phyloP scores from a whole-genome alignment of 768 basidiomycete species.

The Suillus lakei region DNA sequence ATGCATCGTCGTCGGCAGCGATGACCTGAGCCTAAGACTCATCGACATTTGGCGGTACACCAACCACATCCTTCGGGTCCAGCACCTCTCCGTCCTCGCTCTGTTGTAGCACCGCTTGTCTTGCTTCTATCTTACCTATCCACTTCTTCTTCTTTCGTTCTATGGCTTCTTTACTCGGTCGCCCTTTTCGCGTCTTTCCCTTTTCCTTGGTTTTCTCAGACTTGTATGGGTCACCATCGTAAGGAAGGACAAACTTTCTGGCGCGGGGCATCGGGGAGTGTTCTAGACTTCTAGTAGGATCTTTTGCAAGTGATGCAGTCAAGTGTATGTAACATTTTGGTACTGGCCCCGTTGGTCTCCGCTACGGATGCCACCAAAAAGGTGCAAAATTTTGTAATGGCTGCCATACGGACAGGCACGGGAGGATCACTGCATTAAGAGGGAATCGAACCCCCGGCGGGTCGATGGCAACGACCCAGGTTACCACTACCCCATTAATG shows the following conservation, averaged over 20 bases:
- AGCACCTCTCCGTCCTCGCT: background rate
- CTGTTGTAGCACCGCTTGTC: background rate
- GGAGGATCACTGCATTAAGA: conserved; percentile 76
- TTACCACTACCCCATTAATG: conserved; percentile 71
- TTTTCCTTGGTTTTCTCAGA: background rate
- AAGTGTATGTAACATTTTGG: background rate
- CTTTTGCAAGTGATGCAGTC: no score
- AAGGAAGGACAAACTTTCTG: background rate
- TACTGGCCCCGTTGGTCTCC: background rate
- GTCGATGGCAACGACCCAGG: conserved; percentile 77
- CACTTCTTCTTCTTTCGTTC: background rate
- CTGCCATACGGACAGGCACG: no score
- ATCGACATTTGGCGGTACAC: background rate
- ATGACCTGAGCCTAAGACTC: background rate
- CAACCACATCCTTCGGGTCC: background rate
- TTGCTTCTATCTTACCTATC: background rate
- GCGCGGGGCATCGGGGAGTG: background rate
- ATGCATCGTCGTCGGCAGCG: background rate
- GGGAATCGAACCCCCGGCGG: conserved; percentile 91
- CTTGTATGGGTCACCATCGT: background rate
- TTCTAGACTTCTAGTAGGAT: background rate
- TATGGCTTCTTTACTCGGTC: background rate
- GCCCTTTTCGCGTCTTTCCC: background rate
- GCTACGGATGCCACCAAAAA: background rate
- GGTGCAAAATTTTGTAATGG: no score